phyloP scores from a whole-genome alignment of 2,329 filamentous ascomycete genomes.

The Dryadomyces sulphureus region DNA sequence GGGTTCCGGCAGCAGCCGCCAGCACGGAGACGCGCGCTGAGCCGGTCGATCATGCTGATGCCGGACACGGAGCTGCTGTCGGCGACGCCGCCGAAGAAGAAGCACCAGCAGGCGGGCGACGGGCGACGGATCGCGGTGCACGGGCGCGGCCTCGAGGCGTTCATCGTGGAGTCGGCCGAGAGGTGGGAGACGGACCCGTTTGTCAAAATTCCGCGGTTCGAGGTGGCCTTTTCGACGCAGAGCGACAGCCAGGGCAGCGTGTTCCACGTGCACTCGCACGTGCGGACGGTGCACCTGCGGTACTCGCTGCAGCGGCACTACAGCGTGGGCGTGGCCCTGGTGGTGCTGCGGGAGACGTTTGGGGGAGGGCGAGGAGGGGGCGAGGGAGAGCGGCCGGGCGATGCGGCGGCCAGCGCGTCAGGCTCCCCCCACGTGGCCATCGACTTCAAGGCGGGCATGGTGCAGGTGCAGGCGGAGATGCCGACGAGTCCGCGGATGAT shows the following conservation, averaged over 20 bases:
- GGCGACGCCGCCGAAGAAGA: conserved; percentile 38
- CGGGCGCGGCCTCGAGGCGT: conserved; percentile 71
- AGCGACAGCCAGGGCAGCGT: conserved; percentile 79
- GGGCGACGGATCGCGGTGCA: conserved; percentile 71
- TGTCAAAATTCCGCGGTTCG: conserved; percentile 70
- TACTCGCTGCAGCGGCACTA: conserved; percentile 95
- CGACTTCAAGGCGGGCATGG: conserved; percentile 65
- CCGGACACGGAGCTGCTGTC: conserved; percentile 51
- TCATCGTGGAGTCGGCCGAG: conserved; percentile 77
- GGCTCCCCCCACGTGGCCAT: conserved; percentile 57
- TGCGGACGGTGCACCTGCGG: conserved; percentile 65
- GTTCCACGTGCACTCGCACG: conserved; percentile 71
- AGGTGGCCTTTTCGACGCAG: conserved; percentile 69
- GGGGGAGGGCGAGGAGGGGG: conserved; percentile 29
- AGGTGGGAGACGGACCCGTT: conserved; percentile 78
- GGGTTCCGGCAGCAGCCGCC: conserved; percentile 39
- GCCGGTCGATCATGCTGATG: conserved; percentile 48
- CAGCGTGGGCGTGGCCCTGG: conserved; percentile 65
- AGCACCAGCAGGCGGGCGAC: conserved; percentile 47
- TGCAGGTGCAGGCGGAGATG: conserved; percentile 82
- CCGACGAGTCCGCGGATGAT: conserved; percentile 83
- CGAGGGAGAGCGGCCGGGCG: not conserved
- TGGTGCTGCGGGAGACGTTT: conserved; percentile 60
- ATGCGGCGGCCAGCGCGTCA: not conserved
- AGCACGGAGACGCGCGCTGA: conserved; percentile 57